Percentiles rank a stretch among this genome's conserved stretches.
Evolutionary conservation across 176 grass and related monocot genomes (phyloP).

Genomic region (Zoysia pacifica): DNA sequence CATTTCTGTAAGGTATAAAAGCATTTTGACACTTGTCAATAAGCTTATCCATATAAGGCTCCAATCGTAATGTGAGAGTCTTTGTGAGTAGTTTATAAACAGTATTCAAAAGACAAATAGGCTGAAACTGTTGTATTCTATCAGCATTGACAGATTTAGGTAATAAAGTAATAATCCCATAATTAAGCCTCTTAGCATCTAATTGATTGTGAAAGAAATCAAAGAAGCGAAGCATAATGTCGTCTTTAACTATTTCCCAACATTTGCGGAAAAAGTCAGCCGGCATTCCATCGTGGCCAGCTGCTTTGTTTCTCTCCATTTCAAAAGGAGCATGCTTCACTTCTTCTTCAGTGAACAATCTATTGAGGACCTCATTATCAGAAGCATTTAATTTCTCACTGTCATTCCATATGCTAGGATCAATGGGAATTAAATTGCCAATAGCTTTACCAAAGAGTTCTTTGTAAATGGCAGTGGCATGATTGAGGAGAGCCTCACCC

Average conservation of each 20-base stretch:
- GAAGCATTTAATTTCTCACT: too few species aligned
- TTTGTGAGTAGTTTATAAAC: background rate
- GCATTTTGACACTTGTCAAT: background rate
- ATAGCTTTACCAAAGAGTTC: too few species aligned
- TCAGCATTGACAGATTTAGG: background rate
- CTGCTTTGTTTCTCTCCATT: background rate
- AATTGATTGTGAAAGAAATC: background rate
- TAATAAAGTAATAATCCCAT: background rate
- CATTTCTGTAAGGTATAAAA: background rate
- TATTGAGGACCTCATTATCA: background rate
- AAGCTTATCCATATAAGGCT: background rate
- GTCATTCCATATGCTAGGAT: too few species aligned
- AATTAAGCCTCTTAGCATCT: background rate
- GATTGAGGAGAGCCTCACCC: too few species aligned
- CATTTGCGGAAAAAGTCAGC: background rate
- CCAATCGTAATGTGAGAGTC: accelerated
- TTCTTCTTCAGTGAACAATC: background rate
- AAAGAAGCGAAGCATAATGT: background rate
- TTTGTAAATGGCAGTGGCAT: too few species aligned
- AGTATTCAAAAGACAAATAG: background rate
- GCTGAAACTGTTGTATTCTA: background rate
- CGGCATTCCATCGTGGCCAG: background rate
- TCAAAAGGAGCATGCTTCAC: background rate
- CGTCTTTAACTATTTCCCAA: background rate
- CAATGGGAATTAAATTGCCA: too few species aligned